Percentiles rank a stretch among this genome's conserved stretches.
phyloP scores from a whole-genome alignment of 768 basidiomycete species.

The Pulveroboletus sp. region DNA sequence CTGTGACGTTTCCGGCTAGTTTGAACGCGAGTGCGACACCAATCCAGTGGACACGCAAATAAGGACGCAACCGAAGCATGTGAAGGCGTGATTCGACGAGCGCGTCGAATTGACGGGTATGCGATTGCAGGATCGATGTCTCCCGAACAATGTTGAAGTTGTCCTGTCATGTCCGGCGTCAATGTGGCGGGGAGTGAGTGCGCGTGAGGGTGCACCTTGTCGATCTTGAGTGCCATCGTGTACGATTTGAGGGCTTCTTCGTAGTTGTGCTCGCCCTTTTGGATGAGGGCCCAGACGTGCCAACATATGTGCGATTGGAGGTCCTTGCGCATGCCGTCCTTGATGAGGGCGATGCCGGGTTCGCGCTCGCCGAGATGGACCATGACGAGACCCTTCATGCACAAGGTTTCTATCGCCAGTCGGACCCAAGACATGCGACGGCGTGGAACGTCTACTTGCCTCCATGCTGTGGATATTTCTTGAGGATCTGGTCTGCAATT shows the following conservation, averaged over 20 bases:
- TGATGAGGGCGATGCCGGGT: slow-evolving; percentile 79
- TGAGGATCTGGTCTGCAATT: slow-evolving; percentile 89
- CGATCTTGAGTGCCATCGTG: slow-evolving; percentile 81
- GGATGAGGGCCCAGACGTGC: slow-evolving; percentile 96
- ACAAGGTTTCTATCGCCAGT: slow-evolving; percentile 72
- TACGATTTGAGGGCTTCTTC: slow-evolving; percentile 94
- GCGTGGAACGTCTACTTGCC: no score
- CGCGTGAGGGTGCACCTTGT: slow-evolving; percentile 58
- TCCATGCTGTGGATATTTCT: slow-evolving; percentile 94
- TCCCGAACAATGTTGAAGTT: slow-evolving; percentile 93
- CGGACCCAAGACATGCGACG: background rate
- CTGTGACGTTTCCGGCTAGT: slow-evolving; percentile 68
- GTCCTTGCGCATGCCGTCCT: slow-evolving; percentile 80
- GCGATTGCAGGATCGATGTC: slow-evolving; percentile 84
- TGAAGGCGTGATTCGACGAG: slow-evolving; percentile 81
- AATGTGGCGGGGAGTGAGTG: background rate
- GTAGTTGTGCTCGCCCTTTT: slow-evolving; percentile 93
- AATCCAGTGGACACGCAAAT: slow-evolving; percentile 85
- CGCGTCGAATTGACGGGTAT: slow-evolving; percentile 74
- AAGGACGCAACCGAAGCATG: slow-evolving; percentile 77
- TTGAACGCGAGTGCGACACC: slow-evolving; percentile 87
- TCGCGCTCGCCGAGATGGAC: slow-evolving; percentile 78
- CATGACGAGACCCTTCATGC: slow-evolving; percentile 92
- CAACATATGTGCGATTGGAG: slow-evolving; percentile 92
- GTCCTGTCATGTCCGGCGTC: slow-evolving; percentile 50